These are phyloP conservation scores for Beauveria scarabaeidicola DNA, from an alignment of 2,329 filamentous ascomycete species.

Conservation along the genomic window DNA sequence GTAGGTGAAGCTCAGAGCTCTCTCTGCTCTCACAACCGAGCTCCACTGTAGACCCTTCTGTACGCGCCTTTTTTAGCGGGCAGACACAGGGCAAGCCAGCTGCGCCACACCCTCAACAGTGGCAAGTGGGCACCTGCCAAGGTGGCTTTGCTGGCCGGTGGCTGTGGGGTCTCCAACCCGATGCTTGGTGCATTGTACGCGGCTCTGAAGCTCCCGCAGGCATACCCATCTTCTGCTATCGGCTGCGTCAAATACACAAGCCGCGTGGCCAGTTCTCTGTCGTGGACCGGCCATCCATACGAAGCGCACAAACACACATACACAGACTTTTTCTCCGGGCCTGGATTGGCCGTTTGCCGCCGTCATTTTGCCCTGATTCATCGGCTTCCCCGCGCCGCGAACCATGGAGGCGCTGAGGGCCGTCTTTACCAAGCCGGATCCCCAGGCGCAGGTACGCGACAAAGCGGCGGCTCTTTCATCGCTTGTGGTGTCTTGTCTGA, in stretches of 20 bases:
- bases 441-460: slow-evolving; percentile 71
- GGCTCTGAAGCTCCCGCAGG: neutral
- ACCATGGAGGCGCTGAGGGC: slow-evolving; percentile 81
- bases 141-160: neutral
- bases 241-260: neutral
- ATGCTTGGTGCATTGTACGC: neutral
- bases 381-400: slow-evolving; percentile 7
- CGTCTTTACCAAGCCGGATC: slow-evolving; percentile 87
- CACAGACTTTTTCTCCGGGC: neutral
- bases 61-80: neutral
- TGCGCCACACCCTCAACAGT: neutral
- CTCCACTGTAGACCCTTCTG: neutral
- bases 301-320: neutral
- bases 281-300: neutral
- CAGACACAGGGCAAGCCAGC: neutral
- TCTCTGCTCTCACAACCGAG: neutral
- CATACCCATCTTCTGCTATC: neutral
- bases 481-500: neutral
- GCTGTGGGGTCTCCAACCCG: neutral
- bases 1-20: neutral
- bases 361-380: slow-evolving; percentile 2
- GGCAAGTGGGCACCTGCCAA: neutral
- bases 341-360: neutral
- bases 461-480: neutral
- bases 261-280: neutral